Evolutionary conservation across 768 basidiomycete species (phyloP), one percentile per base, ranked within the genome.

Genomic region (Termitomyces sp.): DNA sequence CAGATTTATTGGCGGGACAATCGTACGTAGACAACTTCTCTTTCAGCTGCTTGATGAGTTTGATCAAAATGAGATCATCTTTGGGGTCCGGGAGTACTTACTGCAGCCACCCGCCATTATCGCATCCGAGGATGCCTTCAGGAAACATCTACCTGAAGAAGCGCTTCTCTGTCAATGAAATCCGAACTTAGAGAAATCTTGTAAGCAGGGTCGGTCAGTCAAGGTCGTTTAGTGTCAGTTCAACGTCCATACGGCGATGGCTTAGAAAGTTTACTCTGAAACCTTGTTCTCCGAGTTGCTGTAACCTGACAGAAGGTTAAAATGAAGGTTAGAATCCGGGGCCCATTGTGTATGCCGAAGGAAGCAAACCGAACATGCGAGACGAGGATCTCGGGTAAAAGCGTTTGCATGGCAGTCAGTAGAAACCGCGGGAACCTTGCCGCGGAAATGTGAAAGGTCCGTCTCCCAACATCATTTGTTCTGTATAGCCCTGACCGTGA

Each of bases 401-500:
- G 52, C 54, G 48, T 46, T 56, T 60, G 29, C 56, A 66, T 66
- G 12, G 58, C 64, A 60, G 63, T 59, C 60, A 48, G 48, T 48
- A 63, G 67, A 63, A 64, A 64, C 69, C 71, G 69, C 69, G 70
- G 71, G 61, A 63, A 66, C 46, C 31, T 51, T 66, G 40, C 71
- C 71, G 70, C 70, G 71, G 71, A 72, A 63, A 70, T 67, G 59
- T 54, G 64, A 58, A 31, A 65, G 62, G 60, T 62, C 62, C 64
- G 64, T 63, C 64, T 61, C 68, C 67, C 67, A 70, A 70, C 68
- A 74, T 77, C 74, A 74, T 74, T 71, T 68, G 70, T 76, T 73
- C 69, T 72, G 66, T 66, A 72, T 72, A 69, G 69, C 71, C 72
- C 71, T 74, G 71, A 71, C 64, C 68, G 66, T 72, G 72, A 70